Evolutionary conservation across 1,284 basidiomycete species (phyloP), one percentile per base, ranked within the genome.

Genomic region (Caloboletus firmus): DNA sequence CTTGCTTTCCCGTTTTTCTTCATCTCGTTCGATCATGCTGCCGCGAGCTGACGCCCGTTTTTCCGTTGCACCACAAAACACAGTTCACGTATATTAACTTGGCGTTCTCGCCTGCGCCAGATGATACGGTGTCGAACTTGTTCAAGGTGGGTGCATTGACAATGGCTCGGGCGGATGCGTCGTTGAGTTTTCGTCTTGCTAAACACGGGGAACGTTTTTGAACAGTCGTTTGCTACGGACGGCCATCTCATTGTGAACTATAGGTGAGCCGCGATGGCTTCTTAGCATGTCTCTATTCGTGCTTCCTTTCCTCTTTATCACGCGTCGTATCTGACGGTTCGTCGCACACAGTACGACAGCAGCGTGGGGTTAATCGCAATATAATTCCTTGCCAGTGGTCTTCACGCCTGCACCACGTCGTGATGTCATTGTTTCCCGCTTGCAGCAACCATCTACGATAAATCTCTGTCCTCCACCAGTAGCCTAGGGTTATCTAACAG

Each of bases 11-110:
- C n/a, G 13, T 18, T 20, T 15, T 5, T 20, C 26, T 20, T 30
- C 28, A 6, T 31, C 17, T 10, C 13, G 3, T 20, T 36, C 12
- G 37, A 30, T 17, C n/a, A n/a, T 24, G 47, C 32, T 24, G 12
- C 3, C 26, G 24, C 30, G 15, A 5, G 20, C 46, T 57, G 39
- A 56, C 30, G 11, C 3, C 26, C 26, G 26, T 26, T 26, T n/a
- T 12, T 32, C 17, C 20, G 13, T 45, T 36, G n/a, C 10, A 6
- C 12, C 2, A 40, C 49, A 34, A 56, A 64, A 98, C 5, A 28
- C 3, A 26, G 95, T 98, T 97, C 74, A 92, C 95, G 6, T 99
- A 98, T 71, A 98, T 99, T 78, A 98, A 98, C 67, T 80, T 95
- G n/a, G 93, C 96, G 0, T 98, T 98, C 71, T 86, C 87, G 11